Evolutionary conservation across 257 asterid genomes (phyloP).

Genomic region (Thymus quinquecostatus): DNA sequence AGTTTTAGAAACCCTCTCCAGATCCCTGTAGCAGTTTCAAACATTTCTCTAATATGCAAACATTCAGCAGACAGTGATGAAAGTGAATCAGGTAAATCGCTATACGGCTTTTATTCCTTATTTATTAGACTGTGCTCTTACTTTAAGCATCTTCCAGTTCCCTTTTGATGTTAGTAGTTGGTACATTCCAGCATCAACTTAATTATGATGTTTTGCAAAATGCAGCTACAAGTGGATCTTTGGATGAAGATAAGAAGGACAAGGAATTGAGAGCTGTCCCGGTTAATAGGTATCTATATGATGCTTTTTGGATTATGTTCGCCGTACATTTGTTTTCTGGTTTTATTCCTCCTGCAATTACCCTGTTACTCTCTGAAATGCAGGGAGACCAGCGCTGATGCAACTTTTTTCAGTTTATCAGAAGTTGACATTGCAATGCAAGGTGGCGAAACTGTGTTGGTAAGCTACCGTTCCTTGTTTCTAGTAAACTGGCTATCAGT

Average conservation of each 20-base stretch:
- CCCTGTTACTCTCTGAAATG: constrained; percentile 33
- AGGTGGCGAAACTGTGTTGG: constrained; percentile 77
- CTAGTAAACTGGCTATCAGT: constrained; percentile 10
- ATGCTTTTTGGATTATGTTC: constrained; percentile 28
- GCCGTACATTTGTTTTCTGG: constrained; percentile 8
- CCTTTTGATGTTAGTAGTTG: constrained; percentile 17
- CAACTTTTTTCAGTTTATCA: constrained; percentile 61
- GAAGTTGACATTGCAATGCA: constrained; percentile 71
- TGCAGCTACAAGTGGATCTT: constrained; percentile 62
- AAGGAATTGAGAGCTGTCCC: constrained; percentile 50
- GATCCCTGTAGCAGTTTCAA: constrained; percentile 82
- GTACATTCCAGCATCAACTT: constrained; percentile 30
- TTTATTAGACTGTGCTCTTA: constrained; percentile 4
- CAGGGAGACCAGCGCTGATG: constrained; percentile 64
- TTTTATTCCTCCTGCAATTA: constrained; percentile 29
- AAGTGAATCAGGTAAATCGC: constrained; percentile 56
- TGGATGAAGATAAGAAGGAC: constrained; percentile 45
- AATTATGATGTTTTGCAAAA: constrained; percentile 31
- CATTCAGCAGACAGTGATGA: constrained; percentile 57
- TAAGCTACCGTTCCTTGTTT: constrained; percentile 46
- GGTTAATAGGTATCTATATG: constrained; percentile 57
- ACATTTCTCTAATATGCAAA: constrained; percentile 75
- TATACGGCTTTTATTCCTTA: constrained; percentile 22
- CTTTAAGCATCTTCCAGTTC: constrained; percentile 1
- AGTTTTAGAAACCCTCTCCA: constrained; percentile 91